A percentile compares a stretch with the other conserved stretches of the same genome.
phyloP scores from a whole-genome alignment of 2,329 filamentous ascomycete genomes.

The Talaromyces sp. region DNA sequence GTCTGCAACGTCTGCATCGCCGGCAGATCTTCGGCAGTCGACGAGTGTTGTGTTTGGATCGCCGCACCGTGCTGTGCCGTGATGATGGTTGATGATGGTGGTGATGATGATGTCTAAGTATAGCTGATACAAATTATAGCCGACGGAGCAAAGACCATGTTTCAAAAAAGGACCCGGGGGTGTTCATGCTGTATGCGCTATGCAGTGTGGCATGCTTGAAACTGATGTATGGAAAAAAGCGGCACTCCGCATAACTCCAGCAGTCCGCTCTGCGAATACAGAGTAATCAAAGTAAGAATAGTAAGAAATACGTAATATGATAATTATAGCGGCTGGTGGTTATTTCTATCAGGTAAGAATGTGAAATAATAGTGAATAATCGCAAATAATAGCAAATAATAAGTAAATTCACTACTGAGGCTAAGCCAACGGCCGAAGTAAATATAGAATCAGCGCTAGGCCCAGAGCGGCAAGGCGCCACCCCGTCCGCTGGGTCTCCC shows the following conservation, averaged over 20 bases:
- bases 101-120: background rate
- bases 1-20: background rate
- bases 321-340: background rate
- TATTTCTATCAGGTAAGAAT: background rate
- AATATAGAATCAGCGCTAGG: background rate
- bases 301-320: too few species aligned
- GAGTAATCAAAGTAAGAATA: too few species aligned
- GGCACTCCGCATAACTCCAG: too few species aligned
- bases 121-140: background rate
- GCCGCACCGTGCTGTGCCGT: background rate
- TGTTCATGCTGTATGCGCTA: background rate
- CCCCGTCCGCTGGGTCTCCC: background rate
- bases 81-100: background rate
- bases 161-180: background rate
- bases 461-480: background rate
- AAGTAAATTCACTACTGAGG: background rate
- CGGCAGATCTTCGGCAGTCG: background rate
- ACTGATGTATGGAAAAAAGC: background rate
- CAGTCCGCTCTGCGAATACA: too few species aligned
- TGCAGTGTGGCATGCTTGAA: background rate
- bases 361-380: too few species aligned
- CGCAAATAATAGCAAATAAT: too few species aligned
- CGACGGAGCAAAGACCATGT: background rate
- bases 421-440: background rate
- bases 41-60: background rate